Evolutionary conservation across 2,329 filamentous ascomycete species (phyloP), one percentile per base, ranked within the genome.

Genomic region (Hymenoscyphus albidus): DNA sequence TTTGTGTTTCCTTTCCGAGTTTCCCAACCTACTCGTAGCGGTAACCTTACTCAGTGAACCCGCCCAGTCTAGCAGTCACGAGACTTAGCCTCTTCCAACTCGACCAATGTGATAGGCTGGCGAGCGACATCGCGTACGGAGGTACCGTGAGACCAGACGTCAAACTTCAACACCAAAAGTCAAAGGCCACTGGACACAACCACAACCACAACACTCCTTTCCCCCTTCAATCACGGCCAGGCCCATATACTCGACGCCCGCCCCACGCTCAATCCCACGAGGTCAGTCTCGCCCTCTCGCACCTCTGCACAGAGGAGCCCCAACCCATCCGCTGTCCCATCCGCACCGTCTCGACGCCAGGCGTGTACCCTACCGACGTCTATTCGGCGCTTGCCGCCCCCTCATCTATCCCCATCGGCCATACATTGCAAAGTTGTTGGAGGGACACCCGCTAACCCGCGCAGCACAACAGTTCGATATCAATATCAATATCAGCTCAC

Each of bases 401-500:
- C 35, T 56, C 32, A 32, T 27, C 62, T 48, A 62, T 63, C 59
- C 65, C 65, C 68, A 68, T 68, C 64, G 65, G 62, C 62, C 62
- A 65, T 70, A 32, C 14, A 27, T 27, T 27, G 27, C 39, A 62
- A 44, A 54, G 27, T 18, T 55, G 18, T 55, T 55, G 32, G 44
- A 55, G 44, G 32, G 39, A 31, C 18, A 62, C 59, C 35, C 44
- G 59, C 59, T 62, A 62, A 62, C n/a, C 18, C 44, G 44, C 44
- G 59, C 59, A 66, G 57, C 65, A 68, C 55, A 16, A 61, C 63
- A 71, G 65, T 64, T 39, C 69, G 44, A 66, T 51, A 32, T 39
- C 57, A n/a, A 27, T 58, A 39, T 61, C 56, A 42, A 48, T 27
- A 27, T 4, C 9, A 6, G 35, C 57, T 22, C 22, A 40, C 39